Base-by-base conservation (phyloP, 2,329 filamentous ascomycete genomes). In the Colletotrichum cordylinicola region DNA sequence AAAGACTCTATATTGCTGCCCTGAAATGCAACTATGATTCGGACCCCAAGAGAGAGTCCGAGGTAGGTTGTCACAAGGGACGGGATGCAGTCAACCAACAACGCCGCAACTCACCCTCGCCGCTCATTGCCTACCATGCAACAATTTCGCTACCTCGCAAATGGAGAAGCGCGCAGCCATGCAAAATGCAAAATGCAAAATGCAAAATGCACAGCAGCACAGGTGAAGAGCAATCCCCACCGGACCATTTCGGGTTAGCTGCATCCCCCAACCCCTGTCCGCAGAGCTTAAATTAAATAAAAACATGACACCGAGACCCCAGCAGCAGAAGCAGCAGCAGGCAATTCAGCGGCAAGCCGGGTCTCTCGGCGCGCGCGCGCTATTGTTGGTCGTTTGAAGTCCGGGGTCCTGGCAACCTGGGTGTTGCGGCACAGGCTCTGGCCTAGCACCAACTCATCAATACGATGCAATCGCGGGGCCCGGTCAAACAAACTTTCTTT, bases 391-490 rank as follows among this genome's bases (percentile, higher is more conserved):
- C 31, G 60, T 39, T 64, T 56, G 37, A 15, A 21, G 60, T 37
- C 35, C 27, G 55, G 55, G 21, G 58, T 61, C 27, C 58, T 64
- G 64, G 43, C 37, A 29, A 16, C 48, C 48, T 35, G 48, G 21
- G 61, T 65, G 56, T 33, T n/a, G 43, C 69, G 35, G 60, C 58
- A 66, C 61, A 74, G 67, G 48, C 72, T 35, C 31, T 18, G 67
- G 27, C 72, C 72, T 69, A 60, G 67, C 67, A 66, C 72, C 67
- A 35, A 8, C 43, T 65, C 37, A 37, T 66, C 52, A 60, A 71
- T 71, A 62, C 72, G 67, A 33, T 65, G 67, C 72, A 68, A 74
- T 71, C 67, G 48, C 61, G 48, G 72, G 65, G 61, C 67, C 67
- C 12, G n/a, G 52, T 35, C 66, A 43, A 43, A 68, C 66, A 60